Conservation (phyloP, 768 basidiomycete genomes). For the Kwoniella bestiolae region DNA sequence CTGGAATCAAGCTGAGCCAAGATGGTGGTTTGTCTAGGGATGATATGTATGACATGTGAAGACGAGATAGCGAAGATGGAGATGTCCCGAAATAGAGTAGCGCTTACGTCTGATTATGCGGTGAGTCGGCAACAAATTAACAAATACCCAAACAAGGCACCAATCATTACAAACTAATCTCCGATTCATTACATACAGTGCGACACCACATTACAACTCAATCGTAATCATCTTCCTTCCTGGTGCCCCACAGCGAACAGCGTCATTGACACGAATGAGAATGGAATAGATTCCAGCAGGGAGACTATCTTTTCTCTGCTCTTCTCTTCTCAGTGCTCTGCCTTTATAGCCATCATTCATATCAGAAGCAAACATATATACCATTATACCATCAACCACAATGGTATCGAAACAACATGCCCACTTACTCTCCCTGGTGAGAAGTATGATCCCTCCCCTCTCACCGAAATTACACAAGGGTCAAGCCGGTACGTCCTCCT, state of each 20-base stretch:
- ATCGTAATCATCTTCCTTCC: neutral
- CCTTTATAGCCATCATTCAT: too few relatives aligned
- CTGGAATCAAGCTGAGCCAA: neutral
- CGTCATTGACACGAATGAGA: neutral
- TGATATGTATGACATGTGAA: neutral
- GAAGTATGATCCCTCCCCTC: conserved; percentile 85
- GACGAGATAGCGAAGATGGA: neutral
- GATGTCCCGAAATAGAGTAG: neutral
- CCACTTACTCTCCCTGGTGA: conserved; percentile 64
- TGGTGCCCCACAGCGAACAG: neutral
- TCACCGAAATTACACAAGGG: conserved; percentile 90
- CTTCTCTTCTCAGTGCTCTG: too few relatives aligned
- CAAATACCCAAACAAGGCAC: neutral
- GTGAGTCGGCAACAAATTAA: neutral
- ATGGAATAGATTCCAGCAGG: neutral
- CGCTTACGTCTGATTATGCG: neutral
- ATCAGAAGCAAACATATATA: neutral
- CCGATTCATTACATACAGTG: neutral
- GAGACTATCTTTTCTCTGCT: too few relatives aligned
- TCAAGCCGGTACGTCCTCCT: conserved; percentile 71
- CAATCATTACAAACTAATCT: neutral
- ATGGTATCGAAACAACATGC: conserved; percentile 44
- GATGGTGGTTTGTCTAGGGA: too few relatives aligned
- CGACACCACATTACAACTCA: neutral
- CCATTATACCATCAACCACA: neutral